Percentiles rank a stretch among this genome's conserved stretches.
phyloP scores from a whole-genome alignment of 371 early-diverging fungal genomes.

The Gilbertella persicaria region DNA sequence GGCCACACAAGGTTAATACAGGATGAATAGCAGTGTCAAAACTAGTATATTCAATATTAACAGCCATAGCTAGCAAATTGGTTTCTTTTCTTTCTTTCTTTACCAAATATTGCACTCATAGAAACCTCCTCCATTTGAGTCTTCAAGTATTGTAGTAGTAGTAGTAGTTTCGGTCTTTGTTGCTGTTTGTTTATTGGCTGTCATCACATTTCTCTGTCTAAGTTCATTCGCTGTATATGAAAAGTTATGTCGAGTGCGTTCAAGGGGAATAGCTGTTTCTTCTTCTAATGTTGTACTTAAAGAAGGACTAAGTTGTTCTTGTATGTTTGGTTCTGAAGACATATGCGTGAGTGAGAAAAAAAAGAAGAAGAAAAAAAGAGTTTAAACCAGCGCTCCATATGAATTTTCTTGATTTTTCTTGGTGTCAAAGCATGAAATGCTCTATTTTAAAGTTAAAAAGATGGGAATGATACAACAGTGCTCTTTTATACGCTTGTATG shows the following conservation, averaged over 20 bases:
- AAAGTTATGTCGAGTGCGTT: slow-evolving; percentile 12
- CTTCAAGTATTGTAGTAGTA: background rate
- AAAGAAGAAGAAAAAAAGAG: background rate
- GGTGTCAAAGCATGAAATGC: too few species aligned
- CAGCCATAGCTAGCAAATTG: background rate
- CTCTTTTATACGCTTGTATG: too few species aligned
- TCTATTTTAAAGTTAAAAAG: too few species aligned
- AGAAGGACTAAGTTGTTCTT: background rate
- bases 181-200: slow-evolving; percentile 4
- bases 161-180: background rate
- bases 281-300: background rate
- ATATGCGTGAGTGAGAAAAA: background rate
- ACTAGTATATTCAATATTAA: slow-evolving; percentile 7
- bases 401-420: too few species aligned
- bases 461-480: too few species aligned
- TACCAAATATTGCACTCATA: slow-evolving; percentile 47
- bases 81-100: background rate
- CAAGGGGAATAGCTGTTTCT: slow-evolving; percentile 5
- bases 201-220: slow-evolving; percentile 15
- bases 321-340: background rate
- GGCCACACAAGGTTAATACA: slow-evolving; percentile 39
- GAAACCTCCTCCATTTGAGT: slow-evolving; percentile 21
- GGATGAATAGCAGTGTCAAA: slow-evolving; percentile 42
- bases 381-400: too few species aligned
- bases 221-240: slow-evolving; percentile 11